Base-by-base conservation (phyloP, 768 basidiomycete genomes). In the Psilocybe azurescens region DNA sequence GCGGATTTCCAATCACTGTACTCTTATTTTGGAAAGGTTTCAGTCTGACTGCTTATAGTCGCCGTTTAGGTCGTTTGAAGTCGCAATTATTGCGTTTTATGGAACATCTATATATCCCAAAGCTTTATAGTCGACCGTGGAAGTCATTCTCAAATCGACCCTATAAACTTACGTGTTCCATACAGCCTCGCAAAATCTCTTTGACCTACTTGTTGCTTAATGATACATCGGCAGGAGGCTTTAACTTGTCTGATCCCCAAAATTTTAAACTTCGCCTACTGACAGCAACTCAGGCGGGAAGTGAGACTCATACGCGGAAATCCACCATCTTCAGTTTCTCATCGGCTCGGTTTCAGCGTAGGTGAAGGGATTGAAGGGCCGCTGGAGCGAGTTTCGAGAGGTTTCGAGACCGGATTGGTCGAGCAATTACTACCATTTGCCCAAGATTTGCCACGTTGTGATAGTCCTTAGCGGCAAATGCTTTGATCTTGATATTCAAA, bases 1-100 rank as follows among this genome's bases (percentile, higher is more conserved):
- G 30, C 47, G 14, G 16, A 49, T 50, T 49, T 49, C 32, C 9
- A 20, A 48, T 58, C 48, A 10, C n/a, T 4, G n/a, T 18, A 13
- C 7, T 28, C 56, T 58, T 32, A 24, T 30, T 50, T 24, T 58
- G 5, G 54, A 56, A 14, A 14, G 11, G 32, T 56, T 36, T 18
- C 29, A 33, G 30, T 55, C 10, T 6, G 8, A 14, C 33, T 20
- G 5, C 13, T 55, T n/a, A 38, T 36, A 24, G 41, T 41, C 41
- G 18, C 16, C n/a, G 24, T 10, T 47, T n/a, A 46, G n/a, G 16
- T 58, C 44, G 30, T n/a, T 24, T 28, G 55, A 66, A 66, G 63
- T 61, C 72, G 70, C 65, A 51, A 73, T 64, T 49, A 68, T 69
- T 38, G 65, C 63, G 67, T 57, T 59, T 66, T 70, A 36, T 38